Evolutionary conservation across 805 yeast species (phyloP).

Genomic region (Wickerhamomyces rabaulensis): DNA sequence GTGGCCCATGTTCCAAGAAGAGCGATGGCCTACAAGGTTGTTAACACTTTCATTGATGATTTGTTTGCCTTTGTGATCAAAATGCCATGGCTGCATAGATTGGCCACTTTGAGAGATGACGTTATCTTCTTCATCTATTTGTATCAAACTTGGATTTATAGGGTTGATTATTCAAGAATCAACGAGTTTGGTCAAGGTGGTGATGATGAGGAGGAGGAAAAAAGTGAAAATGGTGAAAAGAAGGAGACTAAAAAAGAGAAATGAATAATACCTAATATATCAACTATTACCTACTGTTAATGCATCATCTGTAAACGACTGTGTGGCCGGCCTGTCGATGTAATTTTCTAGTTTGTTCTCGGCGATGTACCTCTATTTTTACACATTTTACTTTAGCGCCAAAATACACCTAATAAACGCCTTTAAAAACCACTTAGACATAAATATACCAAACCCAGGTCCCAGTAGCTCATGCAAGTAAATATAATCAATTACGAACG

Average conservation of each 20-base stretch:
- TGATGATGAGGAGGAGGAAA: constrained; percentile 14
- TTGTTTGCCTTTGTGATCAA: constrained; percentile 36
- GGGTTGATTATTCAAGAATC: constrained; percentile 33
- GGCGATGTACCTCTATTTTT: too few species aligned
- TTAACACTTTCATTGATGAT: constrained; percentile 37
- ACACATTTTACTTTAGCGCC: too few species aligned
- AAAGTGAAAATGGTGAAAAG: neutral
- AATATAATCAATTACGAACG: too few species aligned
- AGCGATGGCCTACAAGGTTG: constrained; percentile 36
- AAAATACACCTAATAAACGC: too few species aligned
- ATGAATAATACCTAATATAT: too few species aligned
- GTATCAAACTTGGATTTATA: constrained; percentile 35
- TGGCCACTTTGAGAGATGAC: constrained; percentile 37
- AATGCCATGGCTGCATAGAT: constrained; percentile 36
- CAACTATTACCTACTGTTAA: too few species aligned
- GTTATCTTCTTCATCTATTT: constrained; percentile 35
- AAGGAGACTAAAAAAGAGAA: neutral
- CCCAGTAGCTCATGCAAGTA: too few species aligned
- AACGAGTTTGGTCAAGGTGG: constrained; percentile 36
- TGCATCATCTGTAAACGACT: too few species aligned
- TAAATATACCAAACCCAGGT: too few species aligned
- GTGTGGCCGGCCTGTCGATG: too few species aligned
- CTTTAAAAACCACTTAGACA: too few species aligned
- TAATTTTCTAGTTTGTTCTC: too few species aligned
- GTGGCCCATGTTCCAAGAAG: constrained; percentile 37